phyloP scores from a whole-genome alignment of 2,329 filamentous ascomycete species.

The Cladophialophora yegresii region DNA sequence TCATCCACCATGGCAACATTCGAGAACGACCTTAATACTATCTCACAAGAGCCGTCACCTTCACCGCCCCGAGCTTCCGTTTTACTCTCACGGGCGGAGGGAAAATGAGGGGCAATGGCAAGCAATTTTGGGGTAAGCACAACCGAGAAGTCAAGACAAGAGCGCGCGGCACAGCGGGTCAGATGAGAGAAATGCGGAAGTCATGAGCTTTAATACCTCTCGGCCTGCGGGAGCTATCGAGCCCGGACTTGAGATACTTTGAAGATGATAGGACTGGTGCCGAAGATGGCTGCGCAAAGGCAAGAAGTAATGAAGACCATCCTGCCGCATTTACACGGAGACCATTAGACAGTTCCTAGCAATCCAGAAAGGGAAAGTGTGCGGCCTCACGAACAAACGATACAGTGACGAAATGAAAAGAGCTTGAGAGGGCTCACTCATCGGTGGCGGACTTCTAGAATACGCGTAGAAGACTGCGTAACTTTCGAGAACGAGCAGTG shows the following conservation, averaged over 20 bases:
- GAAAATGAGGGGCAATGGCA: conserved; percentile 1
- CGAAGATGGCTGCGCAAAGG: not conserved
- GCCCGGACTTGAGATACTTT: not conserved
- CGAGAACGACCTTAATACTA: not conserved
- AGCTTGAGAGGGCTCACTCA: not conserved
- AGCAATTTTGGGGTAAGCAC: conserved; percentile 6
- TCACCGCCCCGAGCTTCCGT: not conserved
- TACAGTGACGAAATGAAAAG: not conserved
- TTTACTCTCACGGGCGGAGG: not conserved
- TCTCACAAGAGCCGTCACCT: not conserved
- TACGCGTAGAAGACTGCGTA: conserved; percentile 1
- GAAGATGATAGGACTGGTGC: not conserved
- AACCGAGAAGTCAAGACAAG: conserved; percentile 8
- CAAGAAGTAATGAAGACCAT: not conserved
- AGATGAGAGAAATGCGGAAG: not conserved
- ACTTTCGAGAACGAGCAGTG: conserved; percentile 30
- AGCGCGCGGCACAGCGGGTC: not conserved
- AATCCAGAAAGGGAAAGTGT: not conserved
- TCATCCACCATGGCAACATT: not conserved
- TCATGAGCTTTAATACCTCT: not conserved
- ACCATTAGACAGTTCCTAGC: not conserved
- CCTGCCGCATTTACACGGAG: not conserved
- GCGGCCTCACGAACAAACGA: not conserved
- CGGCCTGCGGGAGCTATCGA: not conserved
- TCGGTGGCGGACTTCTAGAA: conserved; percentile 3